Base-by-base conservation (phyloP, 164 flowering plant genomes). In the Magnolia kwangsiensis region DNA sequence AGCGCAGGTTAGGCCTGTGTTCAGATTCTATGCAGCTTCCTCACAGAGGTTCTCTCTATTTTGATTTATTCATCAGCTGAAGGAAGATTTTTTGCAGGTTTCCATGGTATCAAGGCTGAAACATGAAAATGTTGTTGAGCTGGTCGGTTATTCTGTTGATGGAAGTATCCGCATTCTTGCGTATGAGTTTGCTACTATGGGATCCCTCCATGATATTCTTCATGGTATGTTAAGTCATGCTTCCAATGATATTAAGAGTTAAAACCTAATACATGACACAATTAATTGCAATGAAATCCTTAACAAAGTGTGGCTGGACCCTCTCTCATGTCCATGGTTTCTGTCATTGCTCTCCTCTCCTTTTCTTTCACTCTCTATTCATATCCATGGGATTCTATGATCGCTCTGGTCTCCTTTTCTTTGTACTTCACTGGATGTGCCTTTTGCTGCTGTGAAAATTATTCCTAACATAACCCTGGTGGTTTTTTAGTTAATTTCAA, bases 201-300 rank as follows among this genome's bases (percentile, higher is more conserved):
- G 98, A 74, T 93, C 98, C 71, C 92, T 93, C 73, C 98, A 91
- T 81, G 96, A 91, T 72, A 90, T 93, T 83, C 90, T 93, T 77
- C 96, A 93, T 80, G 98, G 98, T 93, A 88, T 51, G 64, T 50
- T 50, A 21, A 51, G 14, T 55, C 61, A 55, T 72, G 19, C 58
- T 72, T 11, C 23, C 65, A 63, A 49, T 20, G 19, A 19, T 6
- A 9, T 29, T 23, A 2, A 37, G 21, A 0, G 31, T 51, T 3
- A 31, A 65, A 64, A 21, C 61, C 69, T 0, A 29, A 50, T 7
- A 67, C 4, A 10, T 67, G 31, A 23, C 51, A 19, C 24, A 37
- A 74, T 59, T 59, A 49, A 59, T 59, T 31, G 50, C 23, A 14
- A 11, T 16, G 59, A 55, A 50, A 51, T 74, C 66, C 50, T 24